Conservation (phyloP, 2,329 filamentous ascomycete species). For the Celoporthe dispersa region DNA sequence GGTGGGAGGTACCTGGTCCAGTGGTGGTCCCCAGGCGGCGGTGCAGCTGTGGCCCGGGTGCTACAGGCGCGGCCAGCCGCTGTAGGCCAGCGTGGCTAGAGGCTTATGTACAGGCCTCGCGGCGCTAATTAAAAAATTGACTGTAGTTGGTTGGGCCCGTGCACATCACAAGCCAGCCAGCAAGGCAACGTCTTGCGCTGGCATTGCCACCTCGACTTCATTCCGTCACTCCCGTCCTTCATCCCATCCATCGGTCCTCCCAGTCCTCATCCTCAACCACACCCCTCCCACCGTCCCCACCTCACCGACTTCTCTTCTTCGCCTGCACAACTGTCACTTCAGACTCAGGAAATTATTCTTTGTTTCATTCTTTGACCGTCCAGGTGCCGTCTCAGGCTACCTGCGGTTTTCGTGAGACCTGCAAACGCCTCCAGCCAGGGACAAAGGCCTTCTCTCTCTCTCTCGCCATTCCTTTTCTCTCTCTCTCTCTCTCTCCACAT, state of each 20-base stretch:
- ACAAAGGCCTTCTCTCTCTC: background rate
- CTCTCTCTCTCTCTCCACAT: background rate
- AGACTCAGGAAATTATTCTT: background rate
- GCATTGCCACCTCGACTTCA: constrained; percentile 9
- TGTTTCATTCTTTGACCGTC: background rate
- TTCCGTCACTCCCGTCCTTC: constrained; percentile 12
- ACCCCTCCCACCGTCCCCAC: background rate
- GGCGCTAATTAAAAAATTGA: background rate
- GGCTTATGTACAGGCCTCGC: background rate
- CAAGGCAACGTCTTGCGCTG: background rate
- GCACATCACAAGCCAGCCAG: constrained; percentile 1
- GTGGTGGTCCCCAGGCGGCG: background rate
- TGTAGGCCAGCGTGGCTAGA: background rate
- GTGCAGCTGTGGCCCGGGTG: background rate
- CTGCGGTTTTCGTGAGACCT: constrained; percentile 17
- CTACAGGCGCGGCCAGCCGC: background rate
- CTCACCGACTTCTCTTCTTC: background rate
- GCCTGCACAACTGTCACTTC: background rate
- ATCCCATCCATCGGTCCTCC: background rate
- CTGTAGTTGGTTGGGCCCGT: background rate
- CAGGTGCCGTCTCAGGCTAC: background rate
- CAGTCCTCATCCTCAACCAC: background rate
- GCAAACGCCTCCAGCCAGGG: constrained; percentile 15
- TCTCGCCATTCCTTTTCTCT: background rate
- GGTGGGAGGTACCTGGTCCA: background rate